Percentiles rank a stretch among this genome's conserved stretches.
Evolutionary conservation across 2,329 filamentous ascomycete species (phyloP).

Genomic region (Fusarium sp.): DNA sequence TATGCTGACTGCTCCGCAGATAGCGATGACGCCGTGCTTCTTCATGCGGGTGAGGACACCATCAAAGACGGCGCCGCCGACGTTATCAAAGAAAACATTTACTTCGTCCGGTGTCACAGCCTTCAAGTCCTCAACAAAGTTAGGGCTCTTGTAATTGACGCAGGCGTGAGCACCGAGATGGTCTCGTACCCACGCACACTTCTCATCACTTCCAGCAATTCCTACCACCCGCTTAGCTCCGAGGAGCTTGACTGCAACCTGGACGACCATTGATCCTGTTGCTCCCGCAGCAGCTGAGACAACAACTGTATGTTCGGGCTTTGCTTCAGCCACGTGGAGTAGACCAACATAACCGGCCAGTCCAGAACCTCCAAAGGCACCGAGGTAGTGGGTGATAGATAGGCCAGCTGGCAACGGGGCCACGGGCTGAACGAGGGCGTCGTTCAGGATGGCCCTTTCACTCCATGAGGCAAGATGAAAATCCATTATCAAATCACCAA

Average conservation of each 20-base stretch:
- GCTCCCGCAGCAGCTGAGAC: slow-evolving; percentile 12
- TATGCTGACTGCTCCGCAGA: neutral
- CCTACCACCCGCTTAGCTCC: slow-evolving; percentile 33
- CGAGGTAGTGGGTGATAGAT: slow-evolving; percentile 5
- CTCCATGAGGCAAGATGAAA: slow-evolving; percentile 8
- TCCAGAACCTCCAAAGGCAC: slow-evolving; percentile 13
- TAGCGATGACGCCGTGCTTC: neutral
- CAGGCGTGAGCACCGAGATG: slow-evolving; percentile 24
- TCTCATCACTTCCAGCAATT: slow-evolving; percentile 33
- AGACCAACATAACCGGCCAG: slow-evolving; percentile 8
- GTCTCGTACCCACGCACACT: slow-evolving; percentile 33
- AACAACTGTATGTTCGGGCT: slow-evolving; percentile 4
- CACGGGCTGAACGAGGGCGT: neutral
- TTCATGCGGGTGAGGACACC: slow-evolving; percentile 10
- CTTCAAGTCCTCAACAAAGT: slow-evolving; percentile 2
- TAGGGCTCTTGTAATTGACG: slow-evolving; percentile 28
- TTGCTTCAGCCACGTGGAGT: neutral
- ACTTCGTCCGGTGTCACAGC: slow-evolving; percentile 3
- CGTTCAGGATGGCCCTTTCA: slow-evolving; percentile 3
- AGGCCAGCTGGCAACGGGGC: neutral
- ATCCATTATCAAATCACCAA: slow-evolving; percentile 13
- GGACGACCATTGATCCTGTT: slow-evolving; percentile 4
- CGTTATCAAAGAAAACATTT: slow-evolving; percentile 17
- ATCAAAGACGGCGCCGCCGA: slow-evolving; percentile 7
- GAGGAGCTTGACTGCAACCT: slow-evolving; percentile 29